Percentiles rank a stretch among this genome's conserved stretches.
Evolutionary conservation across 2,329 filamentous ascomycete genomes (phyloP).

Genomic region (Epichloe sibirici): DNA sequence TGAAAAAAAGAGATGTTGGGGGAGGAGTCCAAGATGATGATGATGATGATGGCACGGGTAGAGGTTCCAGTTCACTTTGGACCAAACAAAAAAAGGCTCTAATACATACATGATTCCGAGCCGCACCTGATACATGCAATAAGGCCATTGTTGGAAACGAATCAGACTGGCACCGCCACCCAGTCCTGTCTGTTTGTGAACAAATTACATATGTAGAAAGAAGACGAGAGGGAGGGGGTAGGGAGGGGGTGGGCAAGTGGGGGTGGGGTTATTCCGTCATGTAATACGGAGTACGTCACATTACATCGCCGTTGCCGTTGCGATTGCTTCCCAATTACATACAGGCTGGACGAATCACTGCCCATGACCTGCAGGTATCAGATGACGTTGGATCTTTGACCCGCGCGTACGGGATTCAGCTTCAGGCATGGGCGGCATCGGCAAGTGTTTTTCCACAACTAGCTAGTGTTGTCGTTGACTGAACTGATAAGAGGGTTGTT

Average conservation of each 20-base stretch:
- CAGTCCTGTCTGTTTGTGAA: not conserved
- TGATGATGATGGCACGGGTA: too few relatives aligned
- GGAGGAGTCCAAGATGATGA: too few relatives aligned
- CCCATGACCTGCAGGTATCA: not conserved
- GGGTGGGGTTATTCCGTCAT: too few relatives aligned
- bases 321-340: not conserved
- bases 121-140: too few relatives aligned
- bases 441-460: not conserved
- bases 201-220: not conserved
- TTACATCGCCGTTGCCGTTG: not conserved
- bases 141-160: too few relatives aligned
- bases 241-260: not conserved
- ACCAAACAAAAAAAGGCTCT: too few relatives aligned
- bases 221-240: not conserved
- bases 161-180: too few relatives aligned
- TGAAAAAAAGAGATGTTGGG: too few relatives aligned
- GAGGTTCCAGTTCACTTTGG: too few relatives aligned
- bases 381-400: not conserved
- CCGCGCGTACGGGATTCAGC: not conserved
- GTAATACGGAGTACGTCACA: not conserved
- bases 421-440: conserved; percentile 1
- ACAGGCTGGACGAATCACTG: not conserved
- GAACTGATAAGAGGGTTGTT: too few relatives aligned
- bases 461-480: too few relatives aligned
- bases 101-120: too few relatives aligned